These are phyloP conservation scores for Ramularia collo-cygni DNA, from an alignment of 2,329 filamentous ascomycete genomes.

Conservation along the genomic window DNA sequence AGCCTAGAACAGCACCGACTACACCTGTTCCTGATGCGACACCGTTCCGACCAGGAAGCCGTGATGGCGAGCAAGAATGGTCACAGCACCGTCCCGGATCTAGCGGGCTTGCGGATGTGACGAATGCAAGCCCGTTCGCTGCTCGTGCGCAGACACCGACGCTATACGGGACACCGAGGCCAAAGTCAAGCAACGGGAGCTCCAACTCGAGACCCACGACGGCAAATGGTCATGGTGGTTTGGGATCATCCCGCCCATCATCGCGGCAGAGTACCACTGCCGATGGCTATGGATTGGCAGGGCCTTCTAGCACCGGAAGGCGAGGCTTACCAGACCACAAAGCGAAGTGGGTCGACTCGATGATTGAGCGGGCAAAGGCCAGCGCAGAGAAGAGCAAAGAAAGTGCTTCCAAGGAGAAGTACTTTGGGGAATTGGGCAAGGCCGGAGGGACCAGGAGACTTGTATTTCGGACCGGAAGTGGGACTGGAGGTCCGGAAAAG, in stretches of 20 bases:
- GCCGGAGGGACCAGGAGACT: constrained; percentile 67
- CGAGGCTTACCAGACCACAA: constrained; percentile 53
- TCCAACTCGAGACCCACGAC: constrained; percentile 21
- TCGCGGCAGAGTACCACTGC: constrained; percentile 15
- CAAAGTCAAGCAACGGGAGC: constrained; percentile 16
- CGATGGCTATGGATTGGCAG: constrained; percentile 12
- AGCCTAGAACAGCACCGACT: constrained; percentile 8
- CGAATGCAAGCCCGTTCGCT: too few relatives aligned
- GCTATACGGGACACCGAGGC: constrained; percentile 8
- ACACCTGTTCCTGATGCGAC: constrained; percentile 6
- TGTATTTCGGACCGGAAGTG: constrained; percentile 44
- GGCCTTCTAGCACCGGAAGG: constrained; percentile 15
- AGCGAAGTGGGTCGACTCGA: constrained; percentile 72
- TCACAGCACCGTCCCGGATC: too few relatives aligned
- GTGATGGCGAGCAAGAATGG: too few relatives aligned
- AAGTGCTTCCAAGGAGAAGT: constrained; percentile 19
- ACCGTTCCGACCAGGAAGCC: constrained; percentile 4
- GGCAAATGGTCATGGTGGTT: constrained; percentile 11
- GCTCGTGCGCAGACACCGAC: constrained; percentile 3
- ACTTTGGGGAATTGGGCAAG: constrained; percentile 65
- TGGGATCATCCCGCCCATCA: constrained; percentile 11
- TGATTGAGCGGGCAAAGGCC: constrained; percentile 72
- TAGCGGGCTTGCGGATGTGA: too few relatives aligned
- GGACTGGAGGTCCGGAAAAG: background rate
- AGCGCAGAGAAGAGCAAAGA: constrained; percentile 42